A percentile compares a stretch with the other conserved stretches of the same genome.
Conservation (phyloP, 2,329 filamentous ascomycete species). For the Neopestalotiopsis sp. region DNA sequence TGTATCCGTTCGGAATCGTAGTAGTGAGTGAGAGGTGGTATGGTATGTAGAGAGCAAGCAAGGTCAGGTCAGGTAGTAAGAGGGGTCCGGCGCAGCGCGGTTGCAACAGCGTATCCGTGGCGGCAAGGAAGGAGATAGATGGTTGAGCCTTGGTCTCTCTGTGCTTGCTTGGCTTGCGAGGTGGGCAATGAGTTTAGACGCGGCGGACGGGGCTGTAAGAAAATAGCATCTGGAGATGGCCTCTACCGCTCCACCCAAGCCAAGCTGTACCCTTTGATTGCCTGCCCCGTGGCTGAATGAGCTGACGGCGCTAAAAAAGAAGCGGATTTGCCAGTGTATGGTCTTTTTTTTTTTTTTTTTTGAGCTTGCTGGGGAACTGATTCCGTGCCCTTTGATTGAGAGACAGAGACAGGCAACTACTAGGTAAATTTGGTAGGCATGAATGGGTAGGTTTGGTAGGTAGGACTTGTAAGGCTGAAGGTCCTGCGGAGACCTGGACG, state of each 20-base stretch:
- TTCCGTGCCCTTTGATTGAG: too few species aligned
- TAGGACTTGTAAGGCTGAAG: slow-evolving; percentile 13
- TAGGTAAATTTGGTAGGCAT: background rate
- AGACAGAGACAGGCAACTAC: too few species aligned
- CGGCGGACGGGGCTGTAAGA: slow-evolving; percentile 26
- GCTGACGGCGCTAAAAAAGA: slow-evolving; percentile 28
- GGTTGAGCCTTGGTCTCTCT: background rate
- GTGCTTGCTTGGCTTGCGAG: background rate
- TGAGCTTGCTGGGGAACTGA: background rate
- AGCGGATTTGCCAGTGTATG: slow-evolving; percentile 16
- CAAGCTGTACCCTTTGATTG: slow-evolving; percentile 15
- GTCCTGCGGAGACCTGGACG: slow-evolving; percentile 4
- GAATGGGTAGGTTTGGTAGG: background rate
- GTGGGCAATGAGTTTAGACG: slow-evolving; percentile 24
- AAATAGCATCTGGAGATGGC: slow-evolving; percentile 26
- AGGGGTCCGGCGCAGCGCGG: background rate
- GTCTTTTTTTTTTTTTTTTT: background rate
- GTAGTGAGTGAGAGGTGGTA: too few species aligned
- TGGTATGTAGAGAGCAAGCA: background rate
- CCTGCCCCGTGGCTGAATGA: slow-evolving; percentile 28
- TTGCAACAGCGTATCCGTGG: background rate
- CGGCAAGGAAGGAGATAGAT: background rate
- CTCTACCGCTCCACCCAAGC: background rate
- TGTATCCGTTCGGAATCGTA: too few species aligned
- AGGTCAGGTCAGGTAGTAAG: background rate